Evolutionary conservation across 805 yeast species (phyloP).

Genomic region (Wickerhamomyces rabaulensis): DNA sequence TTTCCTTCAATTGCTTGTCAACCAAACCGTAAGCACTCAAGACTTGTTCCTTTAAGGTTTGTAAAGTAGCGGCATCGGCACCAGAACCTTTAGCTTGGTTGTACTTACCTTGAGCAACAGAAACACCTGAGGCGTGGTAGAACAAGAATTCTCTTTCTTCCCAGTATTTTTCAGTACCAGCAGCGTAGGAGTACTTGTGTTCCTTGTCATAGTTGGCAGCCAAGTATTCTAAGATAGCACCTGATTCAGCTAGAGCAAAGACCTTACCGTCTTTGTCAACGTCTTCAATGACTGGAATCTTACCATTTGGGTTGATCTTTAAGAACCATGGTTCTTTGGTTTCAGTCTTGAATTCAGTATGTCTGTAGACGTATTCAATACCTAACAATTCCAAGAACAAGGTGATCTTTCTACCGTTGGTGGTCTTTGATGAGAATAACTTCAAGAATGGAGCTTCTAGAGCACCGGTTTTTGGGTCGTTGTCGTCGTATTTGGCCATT

Average conservation of each 20-base stretch:
- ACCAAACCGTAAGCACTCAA: constrained; percentile 45
- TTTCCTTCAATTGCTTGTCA: constrained; percentile 41
- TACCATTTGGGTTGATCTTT: constrained; percentile 54
- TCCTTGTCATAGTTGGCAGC: constrained; percentile 55
- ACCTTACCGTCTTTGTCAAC: constrained; percentile 31
- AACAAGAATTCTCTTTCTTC: constrained; percentile 45
- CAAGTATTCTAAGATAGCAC: constrained; percentile 54
- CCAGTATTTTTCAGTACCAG: constrained; percentile 41
- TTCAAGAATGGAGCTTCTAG: constrained; percentile 36
- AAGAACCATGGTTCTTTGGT: constrained; percentile 55
- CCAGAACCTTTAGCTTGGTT: constrained; percentile 32
- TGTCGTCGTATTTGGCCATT: constrained; percentile 6
- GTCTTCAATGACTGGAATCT: constrained; percentile 49
- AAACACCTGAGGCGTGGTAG: constrained; percentile 54
- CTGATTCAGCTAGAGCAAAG: constrained; percentile 49
- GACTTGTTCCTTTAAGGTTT: constrained; percentile 33
- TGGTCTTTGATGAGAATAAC: constrained; percentile 34
- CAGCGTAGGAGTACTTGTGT: constrained; percentile 31
- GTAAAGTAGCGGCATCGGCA: constrained; percentile 27
- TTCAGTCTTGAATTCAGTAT: constrained; percentile 34
- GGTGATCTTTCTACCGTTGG: constrained; percentile 36
- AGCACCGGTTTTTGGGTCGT: constrained; percentile 4
- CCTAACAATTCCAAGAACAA: constrained; percentile 31
- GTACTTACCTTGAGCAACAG: constrained; percentile 62
- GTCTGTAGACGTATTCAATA: constrained; percentile 27